Evolutionary conservation across 306 rosid species (phyloP).

Genomic region (Cyclanthera cordifolia): DNA sequence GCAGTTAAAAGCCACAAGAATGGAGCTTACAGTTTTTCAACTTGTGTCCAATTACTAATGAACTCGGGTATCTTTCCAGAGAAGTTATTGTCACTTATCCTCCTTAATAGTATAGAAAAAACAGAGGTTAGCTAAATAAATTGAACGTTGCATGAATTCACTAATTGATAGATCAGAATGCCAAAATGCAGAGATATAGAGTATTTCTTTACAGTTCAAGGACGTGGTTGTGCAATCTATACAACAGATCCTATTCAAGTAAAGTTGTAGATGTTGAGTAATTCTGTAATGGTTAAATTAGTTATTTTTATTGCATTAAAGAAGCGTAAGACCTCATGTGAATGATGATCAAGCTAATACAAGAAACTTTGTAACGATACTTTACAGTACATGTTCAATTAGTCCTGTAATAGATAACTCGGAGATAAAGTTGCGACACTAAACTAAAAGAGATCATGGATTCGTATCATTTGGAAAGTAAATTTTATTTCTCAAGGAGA

Average conservation of each 20-base stretch:
- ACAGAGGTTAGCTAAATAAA: constrained; percentile 10
- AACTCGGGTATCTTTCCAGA: constrained; percentile 72
- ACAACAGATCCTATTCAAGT: no score
- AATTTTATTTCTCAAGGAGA: background rate
- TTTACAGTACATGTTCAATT: background rate
- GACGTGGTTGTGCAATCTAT: no score
- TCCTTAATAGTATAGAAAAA: constrained; percentile 37
- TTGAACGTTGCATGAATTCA: background rate
- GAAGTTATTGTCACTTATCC: constrained; percentile 67
- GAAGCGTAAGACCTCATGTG: background rate
- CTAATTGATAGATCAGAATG: background rate
- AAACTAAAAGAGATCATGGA: background rate
- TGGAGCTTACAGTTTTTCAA: constrained; percentile 66
- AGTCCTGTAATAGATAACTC: background rate
- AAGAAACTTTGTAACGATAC: background rate
- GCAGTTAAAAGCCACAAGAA: constrained; percentile 13
- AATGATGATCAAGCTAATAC: background rate
- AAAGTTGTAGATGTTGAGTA: background rate
- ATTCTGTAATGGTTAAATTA: background rate
- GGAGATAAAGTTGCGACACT: background rate
- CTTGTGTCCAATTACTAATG: constrained; percentile 44
- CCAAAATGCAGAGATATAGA: background rate
- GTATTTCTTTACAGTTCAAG: no score
- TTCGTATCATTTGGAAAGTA: background rate
- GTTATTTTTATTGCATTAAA: background rate